A percentile compares a stretch with the other conserved stretches of the same genome.
Evolutionary conservation across 1,284 basidiomycete genomes (phyloP).

Genomic region (Trametes versicolor): DNA sequence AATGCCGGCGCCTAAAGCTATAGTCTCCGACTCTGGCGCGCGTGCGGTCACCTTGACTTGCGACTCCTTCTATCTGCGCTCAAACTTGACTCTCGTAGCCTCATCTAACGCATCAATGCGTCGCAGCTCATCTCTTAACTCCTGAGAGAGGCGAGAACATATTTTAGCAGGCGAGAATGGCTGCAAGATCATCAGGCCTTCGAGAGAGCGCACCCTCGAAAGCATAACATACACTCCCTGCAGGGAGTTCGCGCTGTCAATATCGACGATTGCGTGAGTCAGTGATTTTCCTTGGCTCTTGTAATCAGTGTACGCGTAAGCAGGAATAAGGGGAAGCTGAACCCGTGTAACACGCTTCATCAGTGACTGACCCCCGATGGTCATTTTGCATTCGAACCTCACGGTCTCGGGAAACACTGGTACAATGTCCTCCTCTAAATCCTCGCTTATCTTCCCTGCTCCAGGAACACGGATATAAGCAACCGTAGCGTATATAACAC

Average conservation of each 20-base stretch:
- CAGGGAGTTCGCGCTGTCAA: conserved; percentile 19
- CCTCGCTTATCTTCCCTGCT: neutral
- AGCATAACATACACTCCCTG: conserved; percentile 40
- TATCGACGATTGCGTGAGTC: conserved; percentile 37
- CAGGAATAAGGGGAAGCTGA: conserved; percentile 40
- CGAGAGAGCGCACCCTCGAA: conserved; percentile 19
- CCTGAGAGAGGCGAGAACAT: neutral
- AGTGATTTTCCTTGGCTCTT: conserved; percentile 43
- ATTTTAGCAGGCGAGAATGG: conserved; percentile 1
- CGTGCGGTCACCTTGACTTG: too few species aligned
- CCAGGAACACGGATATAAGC: conserved; percentile 5
- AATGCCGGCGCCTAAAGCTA: too few species aligned
- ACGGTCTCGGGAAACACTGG: neutral
- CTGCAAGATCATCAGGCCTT: conserved; percentile 14
- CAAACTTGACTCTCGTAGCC: neutral
- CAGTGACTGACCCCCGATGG: neutral
- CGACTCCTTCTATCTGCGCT: too few species aligned
- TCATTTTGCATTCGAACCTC: neutral
- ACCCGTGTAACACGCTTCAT: conserved; percentile 16
- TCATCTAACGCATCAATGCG: neutral
- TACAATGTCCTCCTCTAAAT: neutral
- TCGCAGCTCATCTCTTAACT: neutral
- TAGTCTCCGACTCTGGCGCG: too few species aligned
- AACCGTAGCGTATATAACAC: neutral
- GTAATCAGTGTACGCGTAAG: conserved; percentile 41